phyloP scores from a whole-genome alignment of 2,329 filamentous ascomycete species.

The Aspergillus sergii region DNA sequence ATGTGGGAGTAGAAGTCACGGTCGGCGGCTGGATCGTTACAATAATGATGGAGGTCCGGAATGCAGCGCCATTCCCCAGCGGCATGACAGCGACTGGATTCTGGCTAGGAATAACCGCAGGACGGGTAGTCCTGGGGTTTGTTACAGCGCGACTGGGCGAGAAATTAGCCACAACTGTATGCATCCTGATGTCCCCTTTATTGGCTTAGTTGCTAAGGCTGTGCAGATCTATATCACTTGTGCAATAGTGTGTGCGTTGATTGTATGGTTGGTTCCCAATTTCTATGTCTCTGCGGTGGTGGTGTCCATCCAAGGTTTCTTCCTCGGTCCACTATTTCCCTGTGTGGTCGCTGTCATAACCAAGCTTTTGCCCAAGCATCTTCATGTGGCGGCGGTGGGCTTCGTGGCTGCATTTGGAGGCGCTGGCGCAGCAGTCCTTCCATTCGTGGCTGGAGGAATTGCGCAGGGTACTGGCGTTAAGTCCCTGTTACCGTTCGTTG shows the following conservation, averaged over 20 bases:
- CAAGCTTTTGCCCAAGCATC: constrained; percentile 69
- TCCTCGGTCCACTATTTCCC: constrained; percentile 79
- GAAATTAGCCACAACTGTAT: constrained; percentile 59
- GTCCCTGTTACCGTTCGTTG: constrained; percentile 60
- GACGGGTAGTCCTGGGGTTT: constrained; percentile 72
- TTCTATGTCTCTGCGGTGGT: constrained; percentile 75
- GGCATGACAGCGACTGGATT: constrained; percentile 78
- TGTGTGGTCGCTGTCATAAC: constrained; percentile 72
- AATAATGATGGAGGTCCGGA: constrained; percentile 77
- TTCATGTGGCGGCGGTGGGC: constrained; percentile 78
- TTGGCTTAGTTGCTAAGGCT: neutral
- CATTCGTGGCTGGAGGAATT: constrained; percentile 47
- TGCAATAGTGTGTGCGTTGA: constrained; percentile 65
- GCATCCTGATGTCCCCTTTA: neutral
- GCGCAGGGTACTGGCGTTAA: constrained; percentile 59
- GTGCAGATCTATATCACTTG: constrained; percentile 60
- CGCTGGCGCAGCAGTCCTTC: constrained; percentile 59
- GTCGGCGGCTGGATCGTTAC: constrained; percentile 80
- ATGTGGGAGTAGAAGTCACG: constrained; percentile 72
- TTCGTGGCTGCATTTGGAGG: constrained; percentile 78
- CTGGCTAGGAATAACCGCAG: constrained; percentile 79
- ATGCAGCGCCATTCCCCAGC: constrained; percentile 68
- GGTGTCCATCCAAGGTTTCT: constrained; percentile 73
- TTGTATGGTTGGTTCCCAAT: constrained; percentile 80
- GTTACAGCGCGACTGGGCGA: constrained; percentile 70